Evolutionary conservation across 192 early-diverging fungal genomes (phyloP).

Genomic region (Rhizophlyctis rosea): DNA sequence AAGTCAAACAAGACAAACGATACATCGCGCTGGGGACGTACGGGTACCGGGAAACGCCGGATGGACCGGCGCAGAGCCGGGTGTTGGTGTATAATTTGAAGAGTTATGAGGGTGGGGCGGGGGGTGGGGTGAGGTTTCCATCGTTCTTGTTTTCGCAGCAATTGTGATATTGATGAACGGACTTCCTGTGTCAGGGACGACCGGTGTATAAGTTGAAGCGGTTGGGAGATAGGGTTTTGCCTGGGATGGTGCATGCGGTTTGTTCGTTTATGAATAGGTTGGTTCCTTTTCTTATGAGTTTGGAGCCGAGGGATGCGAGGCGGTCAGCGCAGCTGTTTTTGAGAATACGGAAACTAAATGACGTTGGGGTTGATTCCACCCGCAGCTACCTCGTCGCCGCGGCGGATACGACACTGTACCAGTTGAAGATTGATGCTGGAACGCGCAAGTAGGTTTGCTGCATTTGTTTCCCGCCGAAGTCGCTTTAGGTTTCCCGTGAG

Average conservation of each 20-base stretch:
- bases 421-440: slow-evolving; percentile 46
- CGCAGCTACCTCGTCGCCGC: slow-evolving; percentile 43
- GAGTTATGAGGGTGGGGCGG: slow-evolving; percentile 23
- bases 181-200: slow-evolving; percentile 2
- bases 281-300: slow-evolving; percentile 3
- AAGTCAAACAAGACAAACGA: slow-evolving; percentile 43
- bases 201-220: slow-evolving; percentile 31
- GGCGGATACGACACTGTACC: slow-evolving; percentile 33
- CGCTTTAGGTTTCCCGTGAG: too few species aligned
- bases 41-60: slow-evolving; percentile 17
- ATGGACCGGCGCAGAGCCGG: slow-evolving; percentile 14
- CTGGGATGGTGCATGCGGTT: slow-evolving; percentile 32
- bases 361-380: not conserved
- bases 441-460: slow-evolving; percentile 37
- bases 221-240: slow-evolving; percentile 34
- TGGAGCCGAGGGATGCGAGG: too few species aligned
- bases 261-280: slow-evolving; percentile 40
- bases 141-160: slow-evolving; percentile 14
- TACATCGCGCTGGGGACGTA: slow-evolving; percentile 47
- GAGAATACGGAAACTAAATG: slow-evolving; percentile 6
- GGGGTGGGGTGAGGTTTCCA: not conserved
- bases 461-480: slow-evolving; percentile 6
- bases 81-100: slow-evolving; percentile 51
- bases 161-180: too few species aligned
- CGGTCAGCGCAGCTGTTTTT: too few species aligned